Evolutionary conservation across 2,329 filamentous ascomycete genomes (phyloP).

Genomic region (Pyricularia grisea): DNA sequence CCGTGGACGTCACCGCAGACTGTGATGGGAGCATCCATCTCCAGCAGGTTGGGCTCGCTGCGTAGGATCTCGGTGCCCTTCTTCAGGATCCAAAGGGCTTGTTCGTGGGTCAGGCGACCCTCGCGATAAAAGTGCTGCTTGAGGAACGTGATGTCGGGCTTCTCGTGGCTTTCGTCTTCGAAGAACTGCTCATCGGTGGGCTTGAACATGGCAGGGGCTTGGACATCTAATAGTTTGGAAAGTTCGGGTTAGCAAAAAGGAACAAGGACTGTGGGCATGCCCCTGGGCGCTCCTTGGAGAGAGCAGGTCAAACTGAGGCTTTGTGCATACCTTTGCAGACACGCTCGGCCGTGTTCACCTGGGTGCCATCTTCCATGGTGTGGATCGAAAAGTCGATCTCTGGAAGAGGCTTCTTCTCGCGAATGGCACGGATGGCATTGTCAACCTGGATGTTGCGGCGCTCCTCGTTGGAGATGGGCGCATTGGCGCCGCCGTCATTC

Average conservation of each 20-base stretch:
- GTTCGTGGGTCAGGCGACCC: slow-evolving; percentile 91
- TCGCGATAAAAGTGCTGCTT: slow-evolving; percentile 99
- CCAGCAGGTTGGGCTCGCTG: slow-evolving; percentile 86
- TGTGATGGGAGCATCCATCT: slow-evolving; percentile 99
- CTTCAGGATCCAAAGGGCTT: slow-evolving; percentile 90
- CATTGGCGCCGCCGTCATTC: slow-evolving; percentile 28
- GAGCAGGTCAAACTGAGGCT: slow-evolving; percentile 5
- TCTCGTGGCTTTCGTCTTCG: slow-evolving; percentile 72
- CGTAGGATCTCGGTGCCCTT: slow-evolving; percentile 81
- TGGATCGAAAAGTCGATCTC: slow-evolving; percentile 99
- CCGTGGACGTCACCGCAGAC: slow-evolving; percentile 98
- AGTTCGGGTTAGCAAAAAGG: slow-evolving; percentile 5
- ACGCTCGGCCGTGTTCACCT: slow-evolving; percentile 91
- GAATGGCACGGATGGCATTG: slow-evolving; percentile 84
- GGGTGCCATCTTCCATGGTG: slow-evolving; percentile 93
- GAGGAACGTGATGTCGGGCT: slow-evolving; percentile 87
- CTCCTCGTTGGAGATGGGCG: slow-evolving; percentile 28
- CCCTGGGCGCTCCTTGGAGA: not conserved
- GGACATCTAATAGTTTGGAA: slow-evolving; percentile 61
- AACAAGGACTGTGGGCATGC: not conserved
- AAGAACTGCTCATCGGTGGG: slow-evolving; percentile 94
- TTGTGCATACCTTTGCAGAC: slow-evolving; percentile 83
- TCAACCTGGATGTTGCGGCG: slow-evolving; percentile 60
- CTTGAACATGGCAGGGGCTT: slow-evolving; percentile 88
- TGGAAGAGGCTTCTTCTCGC: slow-evolving; percentile 88